phyloP scores from a whole-genome alignment of 2,329 filamentous ascomycete species.

The Cytospora mali region DNA sequence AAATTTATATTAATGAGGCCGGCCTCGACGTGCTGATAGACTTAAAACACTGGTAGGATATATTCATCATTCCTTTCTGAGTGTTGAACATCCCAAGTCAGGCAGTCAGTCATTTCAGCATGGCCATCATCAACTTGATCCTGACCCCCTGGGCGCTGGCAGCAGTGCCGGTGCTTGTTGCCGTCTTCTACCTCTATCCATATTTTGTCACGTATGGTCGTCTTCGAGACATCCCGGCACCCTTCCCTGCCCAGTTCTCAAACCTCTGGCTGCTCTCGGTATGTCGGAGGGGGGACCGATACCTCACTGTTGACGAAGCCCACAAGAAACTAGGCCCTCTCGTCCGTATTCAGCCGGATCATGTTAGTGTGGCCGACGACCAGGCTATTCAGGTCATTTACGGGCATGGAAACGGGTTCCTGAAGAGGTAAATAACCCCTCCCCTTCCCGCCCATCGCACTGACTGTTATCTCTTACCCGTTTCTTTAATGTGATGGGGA shows the following conservation, averaged over 20 bases:
- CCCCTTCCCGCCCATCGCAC: background rate
- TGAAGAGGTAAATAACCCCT: slow-evolving; percentile 59
- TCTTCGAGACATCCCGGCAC: slow-evolving; percentile 61
- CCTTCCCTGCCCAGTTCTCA: slow-evolving; percentile 66
- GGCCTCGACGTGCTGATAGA: background rate
- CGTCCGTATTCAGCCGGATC: slow-evolving; percentile 81
- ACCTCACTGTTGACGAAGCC: slow-evolving; percentile 64
- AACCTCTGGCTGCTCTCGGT: slow-evolving; percentile 79
- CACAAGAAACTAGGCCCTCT: slow-evolving; percentile 80
- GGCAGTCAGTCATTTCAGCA: slow-evolving; percentile 22
- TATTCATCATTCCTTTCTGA: too few relatives aligned
- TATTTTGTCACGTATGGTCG: slow-evolving; percentile 58
- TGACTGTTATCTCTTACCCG: background rate
- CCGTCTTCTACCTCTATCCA: slow-evolving; percentile 60
- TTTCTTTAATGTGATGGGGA: background rate
- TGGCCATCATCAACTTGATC: slow-evolving; percentile 42
- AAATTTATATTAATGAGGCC: background rate
- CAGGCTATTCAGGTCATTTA: slow-evolving; percentile 77
- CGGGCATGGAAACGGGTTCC: slow-evolving; percentile 75
- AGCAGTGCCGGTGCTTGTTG: slow-evolving; percentile 49
- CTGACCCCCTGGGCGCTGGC: slow-evolving; percentile 50
- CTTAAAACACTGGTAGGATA: background rate
- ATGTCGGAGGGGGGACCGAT: slow-evolving; percentile 67
- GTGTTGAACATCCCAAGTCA: too few relatives aligned
- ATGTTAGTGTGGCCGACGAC: slow-evolving; percentile 80